Evolutionary conservation across 345 rosid species (phyloP), one percentile per base, ranked within the genome.

Genomic region (Mercurialis annua): DNA sequence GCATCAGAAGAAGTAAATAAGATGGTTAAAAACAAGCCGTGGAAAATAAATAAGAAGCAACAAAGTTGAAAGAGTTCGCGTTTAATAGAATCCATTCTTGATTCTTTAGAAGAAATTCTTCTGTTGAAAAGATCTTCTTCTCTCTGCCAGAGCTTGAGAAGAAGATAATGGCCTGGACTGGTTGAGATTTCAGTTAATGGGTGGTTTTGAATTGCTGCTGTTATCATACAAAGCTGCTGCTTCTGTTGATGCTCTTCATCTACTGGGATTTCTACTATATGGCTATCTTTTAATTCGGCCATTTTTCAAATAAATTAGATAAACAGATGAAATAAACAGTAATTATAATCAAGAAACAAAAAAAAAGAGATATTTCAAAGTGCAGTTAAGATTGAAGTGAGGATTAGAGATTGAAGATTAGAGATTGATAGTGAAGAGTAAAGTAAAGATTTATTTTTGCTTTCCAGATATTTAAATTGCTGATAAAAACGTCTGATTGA

Each of bases 141-240:
- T 76, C 99, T 81, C 68, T 92, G 94, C 98, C 98, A 88, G 36
- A 92, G 80, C 74, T 95, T 92, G 59, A 92, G 80, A 24, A 92
- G 99, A 75, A 95, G 77, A 23, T 92, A 81, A 70, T 95, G 98
- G 43, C 99, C 99, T 1, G 99, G 98, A n/a, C n/a, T n/a, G n/a
- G n/a, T 76, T 31, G 98, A 95, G 76, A 95, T 95, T 67, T 95
- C 98, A 73, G 83, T 79, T 27, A 90, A 53, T 21, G 99, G 99
- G 80, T 95, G 99, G 59, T 90, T 84, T 72, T 90, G 97, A 60
- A 95, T 83, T 59, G 88, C 92, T 3, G 76, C 71, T 9, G 81
- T 68, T 57, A 80, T 69, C 55, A 73, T 69, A 67, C 57, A 60
- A 26, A 78, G 50, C 26, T 71, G n/a, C n/a, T n/a, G 77, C 49